Percentiles rank a stretch among this genome's conserved stretches.
These are phyloP conservation scores for Camellia granthamiana DNA, from an alignment of 148 eudicot species.

Conservation along the genomic window DNA sequence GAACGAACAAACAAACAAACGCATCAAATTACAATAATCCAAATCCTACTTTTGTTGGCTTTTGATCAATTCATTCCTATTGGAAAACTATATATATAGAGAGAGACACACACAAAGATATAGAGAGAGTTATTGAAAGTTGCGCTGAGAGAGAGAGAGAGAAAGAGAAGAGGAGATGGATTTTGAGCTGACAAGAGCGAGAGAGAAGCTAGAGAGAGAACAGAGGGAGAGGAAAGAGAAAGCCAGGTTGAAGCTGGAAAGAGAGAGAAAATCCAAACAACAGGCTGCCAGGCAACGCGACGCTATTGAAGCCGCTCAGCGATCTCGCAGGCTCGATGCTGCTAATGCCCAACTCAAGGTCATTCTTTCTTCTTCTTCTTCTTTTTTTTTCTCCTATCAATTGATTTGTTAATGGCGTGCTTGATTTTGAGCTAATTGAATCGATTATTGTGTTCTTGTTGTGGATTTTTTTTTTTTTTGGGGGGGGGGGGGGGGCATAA, in stretches of 20 bases:
- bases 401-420: too few relatives aligned
- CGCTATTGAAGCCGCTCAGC: conserved; percentile 68
- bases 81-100: neutral
- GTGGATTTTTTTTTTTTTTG: too few relatives aligned
- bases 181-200: conserved; percentile 80
- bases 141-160: too few relatives aligned
- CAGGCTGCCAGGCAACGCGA: conserved; percentile 66
- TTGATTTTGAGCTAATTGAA: too few relatives aligned
- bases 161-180: conserved; percentile 46
- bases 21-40: neutral
- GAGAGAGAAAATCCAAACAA: conserved; percentile 59
- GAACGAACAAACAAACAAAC: too few relatives aligned
- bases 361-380: too few relatives aligned
- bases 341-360: conserved; percentile 76
- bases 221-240: conserved; percentile 70
- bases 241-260: conserved; percentile 54
- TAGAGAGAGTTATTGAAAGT: neutral
- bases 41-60: neutral
- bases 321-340: conserved; percentile 66
- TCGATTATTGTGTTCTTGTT: too few relatives aligned
- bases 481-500: too few relatives aligned
- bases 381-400: too few relatives aligned
- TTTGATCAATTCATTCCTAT: neutral
- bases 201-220: conserved; percentile 81
- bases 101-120: neutral